Percentiles rank a stretch among this genome's conserved stretches.
These are phyloP conservation scores for Periconia sp. DNA, from an alignment of 2,329 filamentous ascomycete species.

Conservation along the genomic window DNA sequence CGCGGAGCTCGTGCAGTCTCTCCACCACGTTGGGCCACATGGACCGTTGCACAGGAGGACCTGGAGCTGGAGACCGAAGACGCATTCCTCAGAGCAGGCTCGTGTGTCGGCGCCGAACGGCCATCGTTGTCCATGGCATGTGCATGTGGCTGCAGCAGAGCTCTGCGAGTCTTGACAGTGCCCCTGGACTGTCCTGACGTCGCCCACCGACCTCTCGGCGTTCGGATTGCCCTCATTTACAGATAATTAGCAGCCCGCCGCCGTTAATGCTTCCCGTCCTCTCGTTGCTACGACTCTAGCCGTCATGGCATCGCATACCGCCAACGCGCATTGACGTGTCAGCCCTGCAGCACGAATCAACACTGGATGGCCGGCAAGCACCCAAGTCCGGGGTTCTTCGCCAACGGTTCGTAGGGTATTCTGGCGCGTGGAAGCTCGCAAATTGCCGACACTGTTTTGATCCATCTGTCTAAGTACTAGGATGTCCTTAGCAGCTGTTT, in stretches of 20 bases:
- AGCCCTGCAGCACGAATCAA: neutral
- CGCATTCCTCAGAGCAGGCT: neutral
- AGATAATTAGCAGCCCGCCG: neutral
- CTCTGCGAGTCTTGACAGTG: neutral
- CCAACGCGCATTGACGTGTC: neutral
- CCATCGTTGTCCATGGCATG: neutral
- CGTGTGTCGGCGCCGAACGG: neutral
- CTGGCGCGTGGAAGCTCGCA: slow-evolving; percentile 5
- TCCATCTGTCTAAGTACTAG: too few species aligned
- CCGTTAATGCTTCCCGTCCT: neutral
- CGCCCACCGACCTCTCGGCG: too few species aligned
- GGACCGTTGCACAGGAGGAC: neutral
- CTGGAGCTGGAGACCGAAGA: neutral
- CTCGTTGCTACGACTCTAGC: neutral
- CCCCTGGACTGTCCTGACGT: neutral
- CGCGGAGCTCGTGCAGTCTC: neutral
- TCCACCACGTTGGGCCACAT: neutral
- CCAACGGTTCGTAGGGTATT: neutral
- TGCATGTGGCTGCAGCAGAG: neutral
- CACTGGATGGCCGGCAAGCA: neutral
- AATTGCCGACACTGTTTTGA: too few species aligned
- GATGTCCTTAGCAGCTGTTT: too few species aligned
- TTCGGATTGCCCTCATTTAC: slow-evolving; percentile 2
- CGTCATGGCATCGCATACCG: neutral
- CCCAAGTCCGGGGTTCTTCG: neutral